phyloP scores from a whole-genome alignment of 2,329 filamentous ascomycete species.

The Xylaria sp. region DNA sequence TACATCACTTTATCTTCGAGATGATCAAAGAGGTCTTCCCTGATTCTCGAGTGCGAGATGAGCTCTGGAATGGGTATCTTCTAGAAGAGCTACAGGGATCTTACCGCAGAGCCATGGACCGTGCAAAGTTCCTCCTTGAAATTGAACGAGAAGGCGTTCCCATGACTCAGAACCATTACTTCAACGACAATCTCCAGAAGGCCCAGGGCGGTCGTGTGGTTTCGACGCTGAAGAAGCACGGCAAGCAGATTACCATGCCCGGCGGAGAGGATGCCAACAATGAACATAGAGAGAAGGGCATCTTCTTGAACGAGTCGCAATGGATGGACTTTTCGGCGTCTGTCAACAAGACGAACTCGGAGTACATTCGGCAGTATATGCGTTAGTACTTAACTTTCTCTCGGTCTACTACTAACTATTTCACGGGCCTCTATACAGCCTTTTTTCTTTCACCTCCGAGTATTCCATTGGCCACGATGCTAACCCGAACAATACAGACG shows the following conservation, averaged over 20 bases:
- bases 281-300: constrained; percentile 20
- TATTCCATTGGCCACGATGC: not conserved
- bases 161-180: constrained; percentile 54
- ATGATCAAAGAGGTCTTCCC: constrained; percentile 45
- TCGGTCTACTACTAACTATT: not conserved
- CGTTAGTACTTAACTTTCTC: constrained; percentile 31
- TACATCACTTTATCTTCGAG: constrained; percentile 49
- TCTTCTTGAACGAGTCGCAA: constrained; percentile 27
- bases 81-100: constrained; percentile 45
- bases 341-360: constrained; percentile 33
- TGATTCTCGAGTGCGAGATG: constrained; percentile 44
- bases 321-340: constrained; percentile 23
- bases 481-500: constrained; percentile 36
- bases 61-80: constrained; percentile 43
- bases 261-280: constrained; percentile 21
- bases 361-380: constrained; percentile 52
- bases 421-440: not conserved
- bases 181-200: constrained; percentile 42
- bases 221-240: constrained; percentile 15
- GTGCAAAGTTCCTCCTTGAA: constrained; percentile 49
- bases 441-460: not conserved
- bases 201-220: constrained; percentile 29
- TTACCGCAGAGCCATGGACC: constrained; percentile 48
- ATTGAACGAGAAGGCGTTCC: constrained; percentile 51
- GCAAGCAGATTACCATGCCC: not conserved